Evolutionary conservation across 2,329 filamentous ascomycete genomes (phyloP), one percentile per base, ranked within the genome.

Genomic region (Fusarium redolens): DNA sequence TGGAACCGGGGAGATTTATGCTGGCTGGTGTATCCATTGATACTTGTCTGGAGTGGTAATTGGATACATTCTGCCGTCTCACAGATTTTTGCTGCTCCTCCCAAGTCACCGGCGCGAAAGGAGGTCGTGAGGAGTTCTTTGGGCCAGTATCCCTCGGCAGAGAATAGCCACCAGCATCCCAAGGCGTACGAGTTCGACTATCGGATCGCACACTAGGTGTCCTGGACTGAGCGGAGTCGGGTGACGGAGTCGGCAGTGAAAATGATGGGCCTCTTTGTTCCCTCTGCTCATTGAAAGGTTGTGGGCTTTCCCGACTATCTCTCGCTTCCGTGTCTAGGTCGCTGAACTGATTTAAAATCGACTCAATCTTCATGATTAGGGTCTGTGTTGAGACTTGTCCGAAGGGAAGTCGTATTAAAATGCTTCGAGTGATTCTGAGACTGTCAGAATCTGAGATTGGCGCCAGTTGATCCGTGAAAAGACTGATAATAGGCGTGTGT

Each of bases 81-180:
- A 41, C 68, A 72, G n/a, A 72, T 71, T 54, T 63, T 67, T 50
- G 74, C 58, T 47, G 76, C 69, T 81, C 76, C 62, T 69, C 76
- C 28, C 73, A 65, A 31, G 79, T 77, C 44, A 74, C 65, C 33
- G 70, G 59, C 4, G 75, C 68, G 35, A 73, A 73, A 11, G 73
- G 57, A 31, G 76, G 69, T 44, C 62, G 67, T 40, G 74, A 77
- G 22, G 69, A 74, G 43, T 77, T 70, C 68, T 83, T 85, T 25
- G 79, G 79, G 51, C 85, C 83, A 59, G 83, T 68, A 17, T 82
- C 80, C 47, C 84, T 77, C 8, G 85, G 83, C 28, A 88, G 79
- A 30, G 84, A 85, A 69, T 86, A 88, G 45, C 86, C 86, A 38
- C 83, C 84, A 22, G 83, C 86, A 66, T 86, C 84, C 87, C 87